Evolutionary conservation across 306 rosid genomes (phyloP).

Genomic region (Heteromeles arbutifolia): DNA sequence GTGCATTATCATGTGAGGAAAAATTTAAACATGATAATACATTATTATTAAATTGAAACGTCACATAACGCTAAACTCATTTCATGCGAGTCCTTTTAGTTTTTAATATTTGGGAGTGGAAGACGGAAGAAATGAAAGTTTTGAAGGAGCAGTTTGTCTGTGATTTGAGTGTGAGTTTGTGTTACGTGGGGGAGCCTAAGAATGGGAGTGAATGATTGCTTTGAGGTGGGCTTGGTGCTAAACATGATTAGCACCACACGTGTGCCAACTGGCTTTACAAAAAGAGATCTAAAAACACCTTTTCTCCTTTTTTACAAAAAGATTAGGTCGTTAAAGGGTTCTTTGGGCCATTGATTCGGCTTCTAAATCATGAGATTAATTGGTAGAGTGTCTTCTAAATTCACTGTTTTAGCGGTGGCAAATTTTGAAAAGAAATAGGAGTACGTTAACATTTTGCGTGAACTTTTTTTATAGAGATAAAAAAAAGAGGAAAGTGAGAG

Average conservation of each 20-base stretch:
- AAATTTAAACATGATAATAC: too few species aligned
- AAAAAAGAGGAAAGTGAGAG: too few species aligned
- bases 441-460: too few species aligned
- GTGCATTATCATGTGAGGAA: too few species aligned
- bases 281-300: constrained; percentile 9
- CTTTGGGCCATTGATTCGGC: constrained; percentile 23
- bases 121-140: neutral
- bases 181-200: constrained; percentile 32
- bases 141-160: neutral
- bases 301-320: constrained; percentile 6
- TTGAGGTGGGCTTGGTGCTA: constrained; percentile 57
- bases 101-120: neutral
- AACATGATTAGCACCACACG: constrained; percentile 87
- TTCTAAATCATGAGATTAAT: constrained; percentile 36
- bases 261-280: constrained; percentile 70
- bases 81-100: neutral
- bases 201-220: constrained; percentile 68
- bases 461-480: too few species aligned
- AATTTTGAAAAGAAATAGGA: neutral
- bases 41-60: too few species aligned
- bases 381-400: constrained; percentile 21
- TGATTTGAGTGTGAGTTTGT: neutral
- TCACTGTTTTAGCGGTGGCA: constrained; percentile 1
- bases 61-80: too few species aligned
- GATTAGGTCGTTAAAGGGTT: constrained; percentile 11